A percentile compares a stretch with the other conserved stretches of the same genome.
These are phyloP conservation scores for Aspergillus tubingensis DNA, from an alignment of 2,329 filamentous ascomycete genomes.

Conservation along the genomic window DNA sequence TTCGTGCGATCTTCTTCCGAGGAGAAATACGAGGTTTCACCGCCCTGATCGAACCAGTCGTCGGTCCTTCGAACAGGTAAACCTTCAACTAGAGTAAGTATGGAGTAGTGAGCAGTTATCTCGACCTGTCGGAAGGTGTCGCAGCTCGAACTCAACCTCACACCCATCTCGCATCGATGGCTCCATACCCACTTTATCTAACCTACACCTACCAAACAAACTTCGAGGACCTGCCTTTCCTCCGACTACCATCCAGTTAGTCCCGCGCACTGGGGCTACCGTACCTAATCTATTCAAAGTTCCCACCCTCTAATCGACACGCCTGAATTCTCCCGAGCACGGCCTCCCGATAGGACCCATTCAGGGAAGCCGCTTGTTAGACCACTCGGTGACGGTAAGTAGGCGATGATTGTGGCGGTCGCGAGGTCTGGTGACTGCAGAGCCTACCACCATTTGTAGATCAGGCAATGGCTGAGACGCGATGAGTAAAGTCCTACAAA, in stretches of 20 bases:
- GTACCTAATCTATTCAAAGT: conserved; percentile 9
- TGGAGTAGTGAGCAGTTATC: too few species aligned
- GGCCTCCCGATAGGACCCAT: conserved; percentile 10
- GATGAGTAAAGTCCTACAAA: not conserved
- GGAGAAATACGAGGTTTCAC: too few species aligned
- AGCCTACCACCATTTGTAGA: not conserved
- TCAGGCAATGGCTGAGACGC: not conserved
- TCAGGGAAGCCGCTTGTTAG: not conserved
- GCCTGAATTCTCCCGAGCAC: conserved; percentile 17
- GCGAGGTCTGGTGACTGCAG: not conserved
- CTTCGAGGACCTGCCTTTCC: not conserved
- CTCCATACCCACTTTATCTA: not conserved
- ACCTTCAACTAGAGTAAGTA: too few species aligned
- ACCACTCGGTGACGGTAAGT: too few species aligned
- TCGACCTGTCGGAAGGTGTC: too few species aligned
- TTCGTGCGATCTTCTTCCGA: too few species aligned
- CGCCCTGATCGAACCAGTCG: too few species aligned
- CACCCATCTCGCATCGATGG: not conserved
- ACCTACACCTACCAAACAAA: not conserved
- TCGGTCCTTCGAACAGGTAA: too few species aligned
- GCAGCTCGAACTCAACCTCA: not conserved
- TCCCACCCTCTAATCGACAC: conserved; percentile 19
- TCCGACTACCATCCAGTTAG: not conserved
- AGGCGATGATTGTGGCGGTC: not conserved
- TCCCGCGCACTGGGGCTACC: not conserved